These are phyloP conservation scores for Epichloe scottii DNA, from an alignment of 2,329 filamentous ascomycete species.

Conservation along the genomic window DNA sequence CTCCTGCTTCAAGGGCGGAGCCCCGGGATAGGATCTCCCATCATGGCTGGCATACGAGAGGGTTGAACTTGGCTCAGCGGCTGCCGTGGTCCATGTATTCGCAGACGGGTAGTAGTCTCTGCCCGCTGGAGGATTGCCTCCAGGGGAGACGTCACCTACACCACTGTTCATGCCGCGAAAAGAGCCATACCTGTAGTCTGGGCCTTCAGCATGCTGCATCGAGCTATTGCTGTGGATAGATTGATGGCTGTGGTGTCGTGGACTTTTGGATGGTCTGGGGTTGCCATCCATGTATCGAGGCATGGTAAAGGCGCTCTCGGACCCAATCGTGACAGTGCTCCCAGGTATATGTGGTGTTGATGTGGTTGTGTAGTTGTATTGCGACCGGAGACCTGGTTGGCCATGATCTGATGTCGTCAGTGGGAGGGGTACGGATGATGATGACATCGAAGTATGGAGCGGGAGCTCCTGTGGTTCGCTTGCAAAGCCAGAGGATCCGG, in stretches of 20 bases:
- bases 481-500: slow-evolving; percentile 33
- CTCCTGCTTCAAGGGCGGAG: slow-evolving; percentile 21
- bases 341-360: slow-evolving; percentile 38
- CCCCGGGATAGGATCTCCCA: slow-evolving; percentile 14
- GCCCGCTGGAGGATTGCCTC: slow-evolving; percentile 16
- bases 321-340: slow-evolving; percentile 21
- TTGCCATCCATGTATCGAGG: slow-evolving; percentile 44
- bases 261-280: slow-evolving; percentile 42
- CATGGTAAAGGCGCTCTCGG: slow-evolving; percentile 36
- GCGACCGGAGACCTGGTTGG: slow-evolving; percentile 34
- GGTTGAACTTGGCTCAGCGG: slow-evolving; percentile 32
- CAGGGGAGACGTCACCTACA: slow-evolving; percentile 20
- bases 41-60: slow-evolving; percentile 34
- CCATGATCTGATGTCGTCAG: slow-evolving; percentile 36
- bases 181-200: slow-evolving; percentile 46
- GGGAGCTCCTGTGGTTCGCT: slow-evolving; percentile 42
- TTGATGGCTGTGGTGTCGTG: slow-evolving; percentile 40
- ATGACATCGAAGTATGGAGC: slow-evolving; percentile 37
- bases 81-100: slow-evolving; percentile 38
- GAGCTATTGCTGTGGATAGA: slow-evolving; percentile 39
- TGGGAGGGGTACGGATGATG: slow-evolving; percentile 36
- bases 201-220: slow-evolving; percentile 32
- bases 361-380: slow-evolving; percentile 42
- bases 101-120: slow-evolving; percentile 43
- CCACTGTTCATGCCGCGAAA: slow-evolving; percentile 18